Evolutionary conservation across 352 stramenopile genomes (phyloP).

Genomic region (Saprolegnia diclina): DNA sequence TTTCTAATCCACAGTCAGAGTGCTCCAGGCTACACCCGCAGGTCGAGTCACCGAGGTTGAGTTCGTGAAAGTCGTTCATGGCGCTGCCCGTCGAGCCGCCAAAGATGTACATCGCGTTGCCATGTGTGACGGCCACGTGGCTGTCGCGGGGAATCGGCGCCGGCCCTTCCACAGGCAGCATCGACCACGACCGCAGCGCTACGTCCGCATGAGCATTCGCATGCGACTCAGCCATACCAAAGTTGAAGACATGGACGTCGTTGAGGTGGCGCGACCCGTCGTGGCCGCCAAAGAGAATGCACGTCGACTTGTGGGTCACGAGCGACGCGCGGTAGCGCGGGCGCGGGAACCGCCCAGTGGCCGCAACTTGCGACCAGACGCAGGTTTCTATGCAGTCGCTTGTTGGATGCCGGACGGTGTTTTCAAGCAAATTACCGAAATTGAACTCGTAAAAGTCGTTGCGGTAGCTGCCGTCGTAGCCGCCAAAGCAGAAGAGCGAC

Average conservation of each 20-base stretch:
- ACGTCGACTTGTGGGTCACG: slow-evolving; percentile 90
- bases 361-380: slow-evolving; percentile 82
- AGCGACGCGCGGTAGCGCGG: slow-evolving; percentile 86
- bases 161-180: slow-evolving; percentile 82
- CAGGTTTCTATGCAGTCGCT: slow-evolving; percentile 46
- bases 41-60: slow-evolving; percentile 59
- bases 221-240: slow-evolving; percentile 42
- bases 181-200: slow-evolving; percentile 84
- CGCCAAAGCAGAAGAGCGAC: slow-evolving; percentile 88
- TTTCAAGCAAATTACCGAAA: slow-evolving; percentile 42
- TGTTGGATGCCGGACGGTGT: slow-evolving; percentile 9
- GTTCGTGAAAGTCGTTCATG: slow-evolving; percentile 98
- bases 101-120: slow-evolving; percentile 93
- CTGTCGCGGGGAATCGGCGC: slow-evolving; percentile 94
- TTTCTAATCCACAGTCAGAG: slow-evolving; percentile 34
- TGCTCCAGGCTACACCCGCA: background rate
- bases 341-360: slow-evolving; percentile 60
- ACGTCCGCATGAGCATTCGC: background rate
- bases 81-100: slow-evolving; percentile 92
- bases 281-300: slow-evolving; percentile 95
- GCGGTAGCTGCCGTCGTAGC: slow-evolving; percentile 93
- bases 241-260: slow-evolving; percentile 96
- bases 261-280: slow-evolving; percentile 96
- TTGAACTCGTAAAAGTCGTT: slow-evolving; percentile 98
- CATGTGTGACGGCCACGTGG: slow-evolving; percentile 92